Base-by-base conservation (phyloP, 108 stramenopile species). In the Schizochytrium sp. region DNA sequence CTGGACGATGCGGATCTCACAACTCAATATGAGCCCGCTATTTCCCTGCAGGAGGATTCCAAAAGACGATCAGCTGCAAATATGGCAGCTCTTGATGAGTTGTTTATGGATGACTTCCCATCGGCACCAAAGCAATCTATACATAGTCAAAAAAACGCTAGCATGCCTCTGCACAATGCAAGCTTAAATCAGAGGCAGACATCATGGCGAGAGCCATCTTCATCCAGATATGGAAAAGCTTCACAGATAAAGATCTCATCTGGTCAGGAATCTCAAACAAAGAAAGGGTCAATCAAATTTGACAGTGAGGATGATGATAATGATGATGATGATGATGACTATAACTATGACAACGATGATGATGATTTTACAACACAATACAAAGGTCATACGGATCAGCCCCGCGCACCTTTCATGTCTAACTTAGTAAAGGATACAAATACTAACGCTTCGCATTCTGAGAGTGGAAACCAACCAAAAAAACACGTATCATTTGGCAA, bases 71-170 rank as follows among this genome's bases (percentile, higher is more conserved):
- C 64, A 7, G 64, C 64, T 38, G 64, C 64, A 38, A 69, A 69
- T 69, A 69, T 69, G 64, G 64, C 64, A 69, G 64, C 64, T 38
- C 64, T 69, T 44, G 64, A 69, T 44, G 64, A 69, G 28, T 44
- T 69, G 42, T 3, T 69, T 44, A 69, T 15, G 64, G 15, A 69
- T 15, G 64, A 69, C 28, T 69, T 69, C 2, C 19, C 19, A 15
- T 8, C 10, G 2, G 64, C 64, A 69, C 42, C 7, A 2, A 8
- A 12, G 28, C 12, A 28, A 28, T 28, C 28, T 28, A 28, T 28
- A 28, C 28, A 28, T 28, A 28, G 28, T 28, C 28, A 28, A 28
- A 28, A 28, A 28, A 28, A 28, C 28, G 28, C 28, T 28, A 28
- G 28, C 28, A 28, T 28, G 28, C 17, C 57, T 58, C 57, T 58